Conservation (phyloP, 805 yeast genomes). For the Kazachstania africana region DNA sequence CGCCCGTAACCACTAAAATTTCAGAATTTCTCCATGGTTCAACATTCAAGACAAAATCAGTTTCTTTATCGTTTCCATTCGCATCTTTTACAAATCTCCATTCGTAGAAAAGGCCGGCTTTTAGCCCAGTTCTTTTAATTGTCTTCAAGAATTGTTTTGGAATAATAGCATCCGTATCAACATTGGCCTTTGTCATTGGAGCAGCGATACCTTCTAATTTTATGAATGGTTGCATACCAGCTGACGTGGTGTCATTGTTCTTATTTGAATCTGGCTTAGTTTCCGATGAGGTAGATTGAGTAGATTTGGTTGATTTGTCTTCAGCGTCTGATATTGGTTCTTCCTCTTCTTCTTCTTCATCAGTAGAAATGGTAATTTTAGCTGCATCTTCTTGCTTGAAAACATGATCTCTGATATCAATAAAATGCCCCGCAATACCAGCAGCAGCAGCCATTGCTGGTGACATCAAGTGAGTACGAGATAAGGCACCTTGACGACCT, state of each 20-base stretch:
- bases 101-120: slow-evolving; percentile 83
- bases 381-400: slow-evolving; percentile 52
- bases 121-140: slow-evolving; percentile 91
- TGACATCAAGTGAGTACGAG: slow-evolving; percentile 95
- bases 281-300: slow-evolving; percentile 43
- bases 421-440: slow-evolving; percentile 79
- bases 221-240: slow-evolving; percentile 64
- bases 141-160: slow-evolving; percentile 98
- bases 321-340: slow-evolving; percentile 24
- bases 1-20: slow-evolving; percentile 85
- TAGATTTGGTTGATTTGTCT: slow-evolving; percentile 60
- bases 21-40: slow-evolving; percentile 72
- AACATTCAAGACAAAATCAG: slow-evolving; percentile 85
- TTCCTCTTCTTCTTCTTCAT: slow-evolving; percentile 35
- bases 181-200: slow-evolving; percentile 87
- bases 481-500: slow-evolving; percentile 95
- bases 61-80: slow-evolving; percentile 61
- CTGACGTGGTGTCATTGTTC: slow-evolving; percentile 27
- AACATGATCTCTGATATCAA: slow-evolving; percentile 77
- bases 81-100: slow-evolving; percentile 62
- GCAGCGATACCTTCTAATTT: slow-evolving; percentile 82
- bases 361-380: slow-evolving; percentile 34
- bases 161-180: slow-evolving; percentile 96
- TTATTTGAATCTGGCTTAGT: slow-evolving; percentile 41
- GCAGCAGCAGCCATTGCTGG: slow-evolving; percentile 99